Evolutionary conservation across 1,139 yeast genomes (phyloP).

Genomic region (Insectozyma bohioensis): DNA sequence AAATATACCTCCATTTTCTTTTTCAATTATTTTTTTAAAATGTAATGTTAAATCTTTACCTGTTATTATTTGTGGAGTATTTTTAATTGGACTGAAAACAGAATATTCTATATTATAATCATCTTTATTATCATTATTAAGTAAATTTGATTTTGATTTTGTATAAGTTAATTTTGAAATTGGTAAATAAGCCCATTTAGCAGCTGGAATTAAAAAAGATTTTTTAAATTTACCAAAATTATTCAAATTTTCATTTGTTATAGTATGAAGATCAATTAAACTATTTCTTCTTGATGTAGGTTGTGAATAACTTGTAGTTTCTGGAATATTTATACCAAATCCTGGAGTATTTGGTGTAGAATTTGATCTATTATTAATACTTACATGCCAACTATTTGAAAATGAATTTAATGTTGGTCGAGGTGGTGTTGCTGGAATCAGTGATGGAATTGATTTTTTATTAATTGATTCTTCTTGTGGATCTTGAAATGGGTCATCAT

Average conservation of each 20-base stretch:
- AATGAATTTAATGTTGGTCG: slow-evolving; percentile 3
- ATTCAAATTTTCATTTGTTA: slow-evolving; percentile 1
- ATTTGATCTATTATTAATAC: slow-evolving; percentile 2
- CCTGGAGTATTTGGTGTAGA: slow-evolving; percentile 12
- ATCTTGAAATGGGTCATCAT: background rate
- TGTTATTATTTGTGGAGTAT: slow-evolving; percentile 17
- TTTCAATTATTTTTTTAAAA: slow-evolving; percentile 15
- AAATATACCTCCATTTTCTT: slow-evolving; percentile 10
- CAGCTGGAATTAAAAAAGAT: slow-evolving; percentile 29
- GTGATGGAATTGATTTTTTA: too few species aligned
- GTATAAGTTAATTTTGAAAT: slow-evolving; percentile 12
- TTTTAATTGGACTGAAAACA: slow-evolving; percentile 22
- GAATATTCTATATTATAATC: slow-evolving; percentile 28
- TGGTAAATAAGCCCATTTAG: slow-evolving; percentile 27
- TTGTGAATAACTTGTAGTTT: slow-evolving; percentile 10
- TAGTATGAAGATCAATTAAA: too few species aligned
- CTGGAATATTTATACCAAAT: too few species aligned
- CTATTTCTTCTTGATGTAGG: slow-evolving; percentile 14
- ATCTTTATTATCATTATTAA: slow-evolving; percentile 7
- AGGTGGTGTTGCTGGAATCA: too few species aligned
- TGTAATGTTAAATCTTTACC: slow-evolving; percentile 19
- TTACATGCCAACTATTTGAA: slow-evolving; percentile 10
- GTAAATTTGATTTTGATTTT: background rate
- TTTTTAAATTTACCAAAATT: slow-evolving; percentile 23
- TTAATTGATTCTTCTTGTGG: background rate